Evolutionary conservation across 148 eudicot species (phyloP).

Genomic region (Rhododendron vialii): DNA sequence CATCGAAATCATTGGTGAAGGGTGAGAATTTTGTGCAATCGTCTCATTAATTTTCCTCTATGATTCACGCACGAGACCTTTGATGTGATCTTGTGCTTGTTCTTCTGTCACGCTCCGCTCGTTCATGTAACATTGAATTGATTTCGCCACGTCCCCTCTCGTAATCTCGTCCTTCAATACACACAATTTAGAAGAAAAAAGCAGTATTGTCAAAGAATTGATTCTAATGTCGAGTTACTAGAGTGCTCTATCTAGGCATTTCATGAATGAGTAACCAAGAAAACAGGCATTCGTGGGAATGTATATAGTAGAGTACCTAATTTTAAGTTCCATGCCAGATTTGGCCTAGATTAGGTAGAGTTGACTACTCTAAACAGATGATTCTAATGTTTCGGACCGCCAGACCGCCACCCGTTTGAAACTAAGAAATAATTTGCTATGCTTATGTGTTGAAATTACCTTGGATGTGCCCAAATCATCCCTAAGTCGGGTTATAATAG

Average conservation of each 20-base stretch:
- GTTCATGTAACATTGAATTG: slow-evolving; percentile 12
- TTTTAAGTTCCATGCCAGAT: too few relatives aligned
- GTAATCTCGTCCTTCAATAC: slow-evolving; percentile 9
- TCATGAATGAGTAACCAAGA: not conserved
- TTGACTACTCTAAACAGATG: not conserved
- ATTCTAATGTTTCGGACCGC: not conserved
- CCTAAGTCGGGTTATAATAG: slow-evolving; percentile 6
- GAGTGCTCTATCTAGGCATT: not conserved
- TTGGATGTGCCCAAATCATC: slow-evolving; percentile 19
- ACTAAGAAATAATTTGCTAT: too few relatives aligned
- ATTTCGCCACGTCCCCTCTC: slow-evolving; percentile 22
- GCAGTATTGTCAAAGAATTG: not conserved
- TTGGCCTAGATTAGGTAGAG: not conserved
- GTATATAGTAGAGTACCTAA: not conserved
- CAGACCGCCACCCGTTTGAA: too few relatives aligned
- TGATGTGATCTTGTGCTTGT: slow-evolving; percentile 10
- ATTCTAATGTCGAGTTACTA: not conserved
- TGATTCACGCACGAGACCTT: not conserved
- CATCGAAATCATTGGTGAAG: not conserved
- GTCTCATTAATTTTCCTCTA: slow-evolving; percentile 14
- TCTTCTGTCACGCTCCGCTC: not conserved
- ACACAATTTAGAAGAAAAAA: not conserved
- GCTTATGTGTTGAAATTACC: not conserved
- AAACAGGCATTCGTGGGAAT: too few relatives aligned
- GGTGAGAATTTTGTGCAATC: not conserved